phyloP scores from a whole-genome alignment of 2,329 filamentous ascomycete genomes.

The Calonectria pseudoturangicola region DNA sequence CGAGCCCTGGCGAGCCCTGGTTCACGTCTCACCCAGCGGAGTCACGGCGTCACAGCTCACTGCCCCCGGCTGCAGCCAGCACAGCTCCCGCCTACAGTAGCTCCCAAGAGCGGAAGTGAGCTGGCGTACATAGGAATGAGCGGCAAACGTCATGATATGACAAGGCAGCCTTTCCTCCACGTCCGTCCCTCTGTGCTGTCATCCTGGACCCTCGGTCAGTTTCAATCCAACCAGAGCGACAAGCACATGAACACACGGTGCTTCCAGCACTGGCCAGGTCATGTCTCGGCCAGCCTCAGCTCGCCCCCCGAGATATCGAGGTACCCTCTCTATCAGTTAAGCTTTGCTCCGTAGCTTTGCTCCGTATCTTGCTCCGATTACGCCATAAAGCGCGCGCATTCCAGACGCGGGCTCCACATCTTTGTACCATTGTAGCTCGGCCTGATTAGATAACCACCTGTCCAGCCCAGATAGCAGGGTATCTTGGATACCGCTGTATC shows the following conservation, averaged over 20 bases:
- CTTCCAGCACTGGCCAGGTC: neutral
- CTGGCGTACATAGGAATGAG: constrained; percentile 18
- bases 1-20: constrained; percentile 28
- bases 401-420: constrained; percentile 35
- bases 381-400: constrained; percentile 53
- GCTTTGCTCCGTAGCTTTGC: constrained; percentile 44
- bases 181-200: neutral
- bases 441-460: constrained; percentile 31
- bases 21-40: constrained; percentile 34
- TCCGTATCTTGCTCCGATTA: constrained; percentile 52
- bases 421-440: neutral
- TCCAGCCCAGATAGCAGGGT: constrained; percentile 7
- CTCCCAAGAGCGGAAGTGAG: constrained; percentile 24
- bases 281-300: constrained; percentile 24
- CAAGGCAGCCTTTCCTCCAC: constrained; percentile 24
- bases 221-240: constrained; percentile 9
- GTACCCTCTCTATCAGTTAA: constrained; percentile 40
- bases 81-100: constrained; percentile 12
- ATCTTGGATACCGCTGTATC: neutral
- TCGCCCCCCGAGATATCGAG: constrained; percentile 40
- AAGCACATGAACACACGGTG: constrained; percentile 13
- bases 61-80: constrained; percentile 20
- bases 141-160: constrained; percentile 24
- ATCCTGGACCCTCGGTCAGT: neutral
- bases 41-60: constrained; percentile 20